Base-by-base conservation (phyloP, 257 asterid genomes). In the Rubia yunnanensis region DNA sequence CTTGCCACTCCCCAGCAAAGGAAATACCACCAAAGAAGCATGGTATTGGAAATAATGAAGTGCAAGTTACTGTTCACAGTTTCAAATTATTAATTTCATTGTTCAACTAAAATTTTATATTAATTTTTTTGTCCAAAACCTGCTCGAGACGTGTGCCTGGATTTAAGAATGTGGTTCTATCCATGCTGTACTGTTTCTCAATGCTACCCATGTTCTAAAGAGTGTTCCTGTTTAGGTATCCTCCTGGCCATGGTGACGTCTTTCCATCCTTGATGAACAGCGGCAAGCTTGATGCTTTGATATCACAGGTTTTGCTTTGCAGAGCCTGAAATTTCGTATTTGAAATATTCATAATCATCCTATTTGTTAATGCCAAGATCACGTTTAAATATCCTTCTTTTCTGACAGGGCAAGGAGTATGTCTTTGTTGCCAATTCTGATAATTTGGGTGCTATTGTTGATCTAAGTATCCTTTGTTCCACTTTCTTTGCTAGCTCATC, bases 241-340 rank as follows among this genome's bases (percentile, higher is more conserved):
- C 98, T 36, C 96, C 99, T 64, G 99, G 98, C 74, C 99, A 94
- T 76, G 99, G 99, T 44, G 99, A 94, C 71, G 99, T 94, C 56
- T 94, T 94, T 72, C 87, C 99, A 65, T 74, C 99, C 72, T 84
- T 94, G 82, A 80, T 82, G 86, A 94, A 94, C 67, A 86, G 95
- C 68, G 99, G 99, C 78, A 88, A 94, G 79, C 99, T 94, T 76
- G 96, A 90, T 85, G 83, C 86, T 34, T 73, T 94, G 70, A 28
- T 90, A 66, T 77, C 95, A 48, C 86, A 90, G 99, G 99, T 94
- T 61, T 64, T 59, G 66, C 73, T 65, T 63, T 66, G 60, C 30
- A 49, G 75, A 60, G 49, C 22, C 5, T 70, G 69, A 22, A 68
- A 61, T 52, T 75, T 69, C 3, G 28, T 24, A 15, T 14, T 11